Evolutionary conservation across 2,329 filamentous ascomycete genomes (phyloP), one percentile per base, ranked within the genome.

Genomic region (Phaeophleospora eucalypticola): DNA sequence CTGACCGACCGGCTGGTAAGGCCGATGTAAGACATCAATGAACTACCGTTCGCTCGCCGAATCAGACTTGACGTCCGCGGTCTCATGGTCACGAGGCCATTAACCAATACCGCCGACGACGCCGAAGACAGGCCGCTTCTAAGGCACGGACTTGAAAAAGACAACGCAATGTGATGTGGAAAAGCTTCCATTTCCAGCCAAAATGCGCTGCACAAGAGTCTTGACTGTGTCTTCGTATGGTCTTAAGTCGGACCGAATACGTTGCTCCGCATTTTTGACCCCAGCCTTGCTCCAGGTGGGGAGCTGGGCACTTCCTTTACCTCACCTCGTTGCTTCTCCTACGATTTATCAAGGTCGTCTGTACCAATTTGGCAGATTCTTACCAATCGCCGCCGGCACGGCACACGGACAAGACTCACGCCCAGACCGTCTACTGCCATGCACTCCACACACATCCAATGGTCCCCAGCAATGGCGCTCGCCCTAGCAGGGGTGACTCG

Each of bases 1-100:
- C 24, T 47, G 44, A 40, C 47, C 32, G n/a, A n/a, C n/a, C n/a
- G n/a, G n/a, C n/a, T n/a, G 18, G 35, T 46, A 51, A 39, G 48
- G 18, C 48, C 40, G 43, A 46, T 19, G 36, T 39, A 17, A 18
- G 4, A 19, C 8, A 19, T 17, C 36, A 37, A 17, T 17, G 12
- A 18, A 19, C 34, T 18, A 8, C 34, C 7, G 16, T 36, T 14
- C 36, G 6, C 18, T 17, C 36, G 15, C 16, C 6, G 15, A 6
- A 10, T n/a, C 34, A 36, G 12, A 17, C 12, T 37, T 12, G 36
- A 4, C 12, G 4, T 10, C 15, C 15, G 3, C 19, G 15, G 36
- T 10, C 17, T 18, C 36, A 17, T 17, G n/a, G 24, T 12, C 36
- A 37, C 36, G 17, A 18, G 36, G 8, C 36, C 36, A 17, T 37